These are phyloP conservation scores for Debaryomycetaceae sp. DNA, from an alignment of 1,139 yeast species.

Conservation along the genomic window DNA sequence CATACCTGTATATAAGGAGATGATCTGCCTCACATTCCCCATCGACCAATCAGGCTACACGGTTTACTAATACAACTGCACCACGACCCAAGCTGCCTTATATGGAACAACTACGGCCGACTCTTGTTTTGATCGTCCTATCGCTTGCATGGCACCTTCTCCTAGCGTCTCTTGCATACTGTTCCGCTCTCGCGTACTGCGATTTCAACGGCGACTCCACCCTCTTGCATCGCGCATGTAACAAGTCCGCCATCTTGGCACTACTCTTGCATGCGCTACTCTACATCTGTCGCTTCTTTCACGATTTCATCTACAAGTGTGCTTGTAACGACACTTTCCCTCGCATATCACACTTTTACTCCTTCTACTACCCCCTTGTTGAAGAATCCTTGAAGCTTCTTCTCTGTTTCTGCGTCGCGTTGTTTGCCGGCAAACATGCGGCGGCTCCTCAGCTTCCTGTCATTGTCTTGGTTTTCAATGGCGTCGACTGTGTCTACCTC, in stretches of 20 bases:
- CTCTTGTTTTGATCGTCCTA: too few species aligned
- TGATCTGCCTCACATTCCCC: too few species aligned
- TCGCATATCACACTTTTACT: slow-evolving; percentile 5
- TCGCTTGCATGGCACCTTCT: too few species aligned
- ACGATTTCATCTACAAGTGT: background rate
- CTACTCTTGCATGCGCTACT: slow-evolving; percentile 4
- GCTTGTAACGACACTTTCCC: too few species aligned
- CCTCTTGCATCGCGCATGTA: background rate
- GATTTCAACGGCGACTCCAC: slow-evolving; percentile 1
- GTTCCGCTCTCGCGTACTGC: background rate
- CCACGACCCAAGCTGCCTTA: too few species aligned
- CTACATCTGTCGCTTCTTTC: slow-evolving; percentile 5
- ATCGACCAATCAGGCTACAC: too few species aligned
- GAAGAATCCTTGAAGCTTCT: slow-evolving; percentile 6
- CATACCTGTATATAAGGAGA: too few species aligned
- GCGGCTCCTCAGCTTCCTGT: slow-evolving; percentile 7
- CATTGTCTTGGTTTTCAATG: slow-evolving; percentile 5
- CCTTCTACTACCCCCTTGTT: slow-evolving; percentile 8
- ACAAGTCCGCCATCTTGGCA: slow-evolving; percentile 6
- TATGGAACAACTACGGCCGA: too few species aligned
- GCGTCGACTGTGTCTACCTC: slow-evolving; percentile 1
- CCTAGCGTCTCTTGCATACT: background rate
- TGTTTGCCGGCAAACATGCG: slow-evolving; percentile 2
- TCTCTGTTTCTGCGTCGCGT: slow-evolving; percentile 4
- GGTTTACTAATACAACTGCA: too few species aligned